Evolutionary conservation across 805 yeast species (phyloP).

Genomic region (Pichia sporocuriosa): DNA sequence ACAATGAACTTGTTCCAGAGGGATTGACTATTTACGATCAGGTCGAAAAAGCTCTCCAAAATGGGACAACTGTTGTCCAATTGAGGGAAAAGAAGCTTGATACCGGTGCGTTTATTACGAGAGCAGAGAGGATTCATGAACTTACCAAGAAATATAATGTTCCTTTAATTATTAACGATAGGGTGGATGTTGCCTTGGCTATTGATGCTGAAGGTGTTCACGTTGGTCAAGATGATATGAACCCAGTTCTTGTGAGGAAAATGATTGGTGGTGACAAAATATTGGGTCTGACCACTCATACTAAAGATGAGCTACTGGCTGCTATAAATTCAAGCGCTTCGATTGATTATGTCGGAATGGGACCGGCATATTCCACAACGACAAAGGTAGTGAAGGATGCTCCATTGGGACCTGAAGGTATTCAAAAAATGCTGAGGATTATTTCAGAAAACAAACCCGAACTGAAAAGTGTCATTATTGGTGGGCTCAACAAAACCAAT

Average conservation of each 20-base stretch:
- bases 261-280: slow-evolving; percentile 69
- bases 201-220: slow-evolving; percentile 78
- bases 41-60: slow-evolving; percentile 53
- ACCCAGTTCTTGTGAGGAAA: slow-evolving; percentile 47
- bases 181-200: slow-evolving; percentile 86
- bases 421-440: slow-evolving; percentile 44
- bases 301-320: slow-evolving; percentile 42
- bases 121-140: slow-evolving; percentile 55
- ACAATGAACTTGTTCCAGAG: slow-evolving; percentile 65
- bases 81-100: slow-evolving; percentile 70
- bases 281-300: slow-evolving; percentile 70
- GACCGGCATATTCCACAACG: slow-evolving; percentile 66
- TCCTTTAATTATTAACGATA: slow-evolving; percentile 79
- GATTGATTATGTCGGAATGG: slow-evolving; percentile 78
- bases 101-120: slow-evolving; percentile 58
- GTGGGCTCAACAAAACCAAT: slow-evolving; percentile 66
- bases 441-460: slow-evolving; percentile 32
- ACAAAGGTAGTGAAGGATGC: slow-evolving; percentile 55
- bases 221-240: slow-evolving; percentile 89
- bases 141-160: slow-evolving; percentile 54
- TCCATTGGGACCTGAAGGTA: slow-evolving; percentile 69
- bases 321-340: slow-evolving; percentile 30
- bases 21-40: slow-evolving; percentile 50
- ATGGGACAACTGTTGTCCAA: slow-evolving; percentile 79
- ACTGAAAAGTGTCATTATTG: slow-evolving; percentile 67